These are phyloP conservation scores for Wickerhamomyces sp. DNA, from an alignment of 1,139 yeast species.

Conservation along the genomic window DNA sequence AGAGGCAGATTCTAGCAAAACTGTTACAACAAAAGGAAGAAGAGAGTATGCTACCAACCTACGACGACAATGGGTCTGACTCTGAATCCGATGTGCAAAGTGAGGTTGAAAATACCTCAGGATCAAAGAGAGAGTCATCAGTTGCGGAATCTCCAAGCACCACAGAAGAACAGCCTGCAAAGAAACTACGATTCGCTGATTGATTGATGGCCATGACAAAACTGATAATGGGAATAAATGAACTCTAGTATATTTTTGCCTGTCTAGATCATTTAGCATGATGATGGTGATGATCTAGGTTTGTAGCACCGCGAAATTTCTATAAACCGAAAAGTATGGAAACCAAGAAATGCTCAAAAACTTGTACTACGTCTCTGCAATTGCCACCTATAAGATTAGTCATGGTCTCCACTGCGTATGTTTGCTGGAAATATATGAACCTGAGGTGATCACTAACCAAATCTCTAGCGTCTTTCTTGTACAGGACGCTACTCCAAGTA, in stretches of 20 bases:
- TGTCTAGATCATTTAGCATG: too few species aligned
- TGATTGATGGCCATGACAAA: neutral
- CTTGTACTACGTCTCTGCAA: too few species aligned
- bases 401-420: slow-evolving; percentile 5
- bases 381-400: neutral
- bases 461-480: slow-evolving; percentile 37
- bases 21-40: slow-evolving; percentile 1
- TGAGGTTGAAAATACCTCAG: slow-evolving; percentile 1
- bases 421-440: neutral
- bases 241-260: too few species aligned
- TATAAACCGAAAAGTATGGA: too few species aligned
- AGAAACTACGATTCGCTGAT: slow-evolving; percentile 15
- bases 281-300: too few species aligned
- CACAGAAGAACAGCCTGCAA: slow-evolving; percentile 6
- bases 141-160: slow-evolving; percentile 1
- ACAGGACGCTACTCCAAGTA: slow-evolving; percentile 44
- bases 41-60: slow-evolving; percentile 16
- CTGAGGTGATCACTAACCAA: neutral
- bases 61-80: slow-evolving; percentile 30
- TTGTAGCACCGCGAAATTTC: too few species aligned
- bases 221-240: too few species aligned
- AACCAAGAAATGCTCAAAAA: too few species aligned
- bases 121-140: slow-evolving; percentile 2
- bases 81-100: slow-evolving; percentile 7
- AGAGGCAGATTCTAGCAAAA: neutral